These are phyloP conservation scores for Rhodotorula sp. DNA, from an alignment of 1,284 basidiomycete species.

Conservation along the genomic window DNA sequence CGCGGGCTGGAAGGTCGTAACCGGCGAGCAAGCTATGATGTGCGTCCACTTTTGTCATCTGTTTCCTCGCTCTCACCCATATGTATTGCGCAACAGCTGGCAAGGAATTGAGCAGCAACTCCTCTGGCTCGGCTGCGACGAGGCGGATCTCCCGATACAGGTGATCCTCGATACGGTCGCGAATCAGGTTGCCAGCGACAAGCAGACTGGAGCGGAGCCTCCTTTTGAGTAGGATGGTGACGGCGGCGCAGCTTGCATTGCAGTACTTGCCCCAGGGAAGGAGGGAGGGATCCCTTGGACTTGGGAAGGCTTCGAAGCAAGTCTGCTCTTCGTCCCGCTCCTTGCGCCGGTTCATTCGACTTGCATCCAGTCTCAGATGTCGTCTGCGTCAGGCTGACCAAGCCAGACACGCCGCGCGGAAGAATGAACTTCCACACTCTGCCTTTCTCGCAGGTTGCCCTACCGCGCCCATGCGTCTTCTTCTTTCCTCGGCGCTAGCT, in stretches of 20 bases:
- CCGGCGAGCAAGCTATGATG: conserved; percentile 42
- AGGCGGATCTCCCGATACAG: conserved; percentile 33
- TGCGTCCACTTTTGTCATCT: not conserved
- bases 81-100: conserved; percentile 13
- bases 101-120: conserved; percentile 43
- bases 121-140: conserved; percentile 36
- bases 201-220: conserved; percentile 31
- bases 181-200: conserved; percentile 36
- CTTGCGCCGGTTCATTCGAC: not conserved
- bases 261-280: too few species aligned
- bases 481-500: not conserved
- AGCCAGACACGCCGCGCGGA: not conserved
- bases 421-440: not conserved
- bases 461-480: not conserved
- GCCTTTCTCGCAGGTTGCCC: not conserved
- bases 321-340: not conserved
- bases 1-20: conserved; percentile 41
- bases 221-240: conserved; percentile 18
- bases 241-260: too few species aligned
- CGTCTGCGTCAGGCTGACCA: not conserved
- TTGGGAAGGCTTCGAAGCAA: too few species aligned
- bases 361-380: too few species aligned
- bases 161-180: conserved; percentile 34
- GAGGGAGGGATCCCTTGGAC: too few species aligned
- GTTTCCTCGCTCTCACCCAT: not conserved